phyloP scores from a whole-genome alignment of 2,329 filamentous ascomycete genomes.

The Monilinia vaccinii-corymbosi region DNA sequence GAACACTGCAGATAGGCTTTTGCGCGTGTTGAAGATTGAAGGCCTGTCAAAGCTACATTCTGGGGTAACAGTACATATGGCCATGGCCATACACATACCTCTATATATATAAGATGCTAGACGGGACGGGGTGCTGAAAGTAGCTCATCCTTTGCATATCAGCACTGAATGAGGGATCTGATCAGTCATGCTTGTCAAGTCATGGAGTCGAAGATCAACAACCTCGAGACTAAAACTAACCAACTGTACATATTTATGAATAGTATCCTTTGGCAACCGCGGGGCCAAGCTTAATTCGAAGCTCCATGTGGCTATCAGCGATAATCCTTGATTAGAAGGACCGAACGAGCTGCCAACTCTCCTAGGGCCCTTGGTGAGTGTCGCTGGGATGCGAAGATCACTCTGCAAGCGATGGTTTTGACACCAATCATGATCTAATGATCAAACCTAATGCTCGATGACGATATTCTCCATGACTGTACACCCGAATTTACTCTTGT shows the following conservation, averaged over 20 bases:
- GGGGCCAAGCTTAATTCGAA: constrained; percentile 11
- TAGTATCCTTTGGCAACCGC: constrained; percentile 8
- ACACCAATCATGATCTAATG: constrained; percentile 17
- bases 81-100: neutral
- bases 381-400: constrained; percentile 12
- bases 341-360: constrained; percentile 9
- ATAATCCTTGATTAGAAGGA: constrained; percentile 16
- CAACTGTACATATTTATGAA: neutral
- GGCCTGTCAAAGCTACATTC: constrained; percentile 1
- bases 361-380: neutral
- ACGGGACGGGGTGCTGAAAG: neutral
- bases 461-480: constrained; percentile 11
- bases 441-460: constrained; percentile 14
- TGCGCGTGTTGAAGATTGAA: neutral
- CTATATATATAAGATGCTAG: neutral
- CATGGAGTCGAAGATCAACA: neutral
- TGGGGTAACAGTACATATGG: constrained; percentile 1
- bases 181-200: neutral
- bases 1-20: constrained; percentile 1
- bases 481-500: neutral
- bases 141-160: neutral
- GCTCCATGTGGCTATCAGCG: constrained; percentile 19
- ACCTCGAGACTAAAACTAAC: neutral
- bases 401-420: constrained; percentile 13
- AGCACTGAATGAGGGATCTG: neutral